A percentile compares a stretch with the other conserved stretches of the same genome.
phyloP scores from a whole-genome alignment of 2,329 filamentous ascomycete species.

The Mycogone perniciosa region DNA sequence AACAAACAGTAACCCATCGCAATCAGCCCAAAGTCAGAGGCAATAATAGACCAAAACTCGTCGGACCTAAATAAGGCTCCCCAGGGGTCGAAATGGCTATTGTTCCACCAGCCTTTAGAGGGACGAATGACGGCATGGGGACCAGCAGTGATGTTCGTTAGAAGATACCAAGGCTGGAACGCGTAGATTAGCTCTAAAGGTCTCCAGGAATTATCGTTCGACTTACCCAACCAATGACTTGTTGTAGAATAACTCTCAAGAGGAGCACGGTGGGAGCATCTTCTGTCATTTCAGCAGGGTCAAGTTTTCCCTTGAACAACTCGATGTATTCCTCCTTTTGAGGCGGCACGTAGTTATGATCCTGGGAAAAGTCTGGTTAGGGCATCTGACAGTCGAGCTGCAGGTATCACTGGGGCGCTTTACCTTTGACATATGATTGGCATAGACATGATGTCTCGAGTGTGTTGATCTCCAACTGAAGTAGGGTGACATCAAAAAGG shows the following conservation, averaged over 20 bases:
- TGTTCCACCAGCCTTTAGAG: slow-evolving; percentile 25
- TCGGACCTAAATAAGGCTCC: slow-evolving; percentile 54
- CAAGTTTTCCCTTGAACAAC: neutral
- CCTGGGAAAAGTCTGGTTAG: slow-evolving; percentile 17
- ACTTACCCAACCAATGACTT: slow-evolving; percentile 57
- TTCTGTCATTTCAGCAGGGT: slow-evolving; percentile 46
- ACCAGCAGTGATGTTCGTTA: slow-evolving; percentile 46
- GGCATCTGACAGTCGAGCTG: slow-evolving; percentile 33
- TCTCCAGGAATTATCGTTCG: slow-evolving; percentile 7
- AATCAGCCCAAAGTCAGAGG: slow-evolving; percentile 55
- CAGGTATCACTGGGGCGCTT: neutral
- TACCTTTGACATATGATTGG: slow-evolving; percentile 56
- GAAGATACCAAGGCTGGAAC: slow-evolving; percentile 42
- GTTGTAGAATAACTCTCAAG: slow-evolving; percentile 51
- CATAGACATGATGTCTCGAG: slow-evolving; percentile 62
- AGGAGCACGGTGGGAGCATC: slow-evolving; percentile 55
- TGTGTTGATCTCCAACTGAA: slow-evolving; percentile 70
- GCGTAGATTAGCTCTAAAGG: too few relatives aligned
- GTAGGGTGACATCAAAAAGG: slow-evolving; percentile 60
- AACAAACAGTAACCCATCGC: slow-evolving; percentile 47
- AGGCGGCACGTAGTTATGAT: neutral
- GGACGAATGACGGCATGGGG: slow-evolving; percentile 1
- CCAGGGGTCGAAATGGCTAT: slow-evolving; percentile 55
- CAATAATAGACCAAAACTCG: slow-evolving; percentile 49
- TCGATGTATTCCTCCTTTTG: neutral